A percentile compares a stretch with the other conserved stretches of the same genome.
Conservation (phyloP, 257 asterid species). For the Solanum sejunctum region DNA sequence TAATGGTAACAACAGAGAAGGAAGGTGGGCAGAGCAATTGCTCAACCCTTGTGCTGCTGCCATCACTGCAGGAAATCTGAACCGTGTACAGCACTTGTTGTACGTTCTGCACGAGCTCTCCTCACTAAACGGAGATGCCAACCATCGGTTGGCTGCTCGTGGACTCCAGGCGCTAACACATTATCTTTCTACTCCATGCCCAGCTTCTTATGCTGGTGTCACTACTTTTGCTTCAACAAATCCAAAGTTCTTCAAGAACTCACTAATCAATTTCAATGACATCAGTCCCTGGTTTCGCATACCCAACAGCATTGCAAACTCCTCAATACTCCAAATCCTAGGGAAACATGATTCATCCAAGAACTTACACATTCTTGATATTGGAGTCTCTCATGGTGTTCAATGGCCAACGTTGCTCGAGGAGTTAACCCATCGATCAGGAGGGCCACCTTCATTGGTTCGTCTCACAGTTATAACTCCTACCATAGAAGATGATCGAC, state of each 20-base stretch:
- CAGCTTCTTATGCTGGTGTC: constrained; percentile 10
- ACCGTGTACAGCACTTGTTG: constrained; percentile 63
- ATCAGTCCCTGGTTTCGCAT: constrained; percentile 78
- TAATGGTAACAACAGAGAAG: constrained; percentile 47
- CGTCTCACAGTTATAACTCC: constrained; percentile 58
- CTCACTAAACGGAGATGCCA: constrained; percentile 62
- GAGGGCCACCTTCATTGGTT: constrained; percentile 72
- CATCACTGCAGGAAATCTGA: constrained; percentile 38
- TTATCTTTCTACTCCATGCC: constrained; percentile 31
- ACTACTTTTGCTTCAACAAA: constrained; percentile 39
- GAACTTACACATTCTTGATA: constrained; percentile 69
- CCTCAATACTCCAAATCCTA: constrained; percentile 70
- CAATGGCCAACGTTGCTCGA: constrained; percentile 85
- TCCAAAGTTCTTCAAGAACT: constrained; percentile 41
- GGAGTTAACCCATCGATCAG: constrained; percentile 52
- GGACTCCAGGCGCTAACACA: constrained; percentile 59
- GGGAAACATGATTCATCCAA: constrained; percentile 20
- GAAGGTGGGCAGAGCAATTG: constrained; percentile 88
- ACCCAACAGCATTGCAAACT: constrained; percentile 66
- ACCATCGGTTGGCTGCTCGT: constrained; percentile 64
- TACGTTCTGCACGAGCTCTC: constrained; percentile 59
- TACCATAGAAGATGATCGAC: constrained; percentile 14
- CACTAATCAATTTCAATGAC: constrained; percentile 69
- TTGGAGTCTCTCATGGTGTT: constrained; percentile 81
- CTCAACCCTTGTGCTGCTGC: constrained; percentile 86